Evolutionary conservation across 2,329 filamentous ascomycete genomes (phyloP), one percentile per base, ranked within the genome.

Genomic region (Penicillium sp.): DNA sequence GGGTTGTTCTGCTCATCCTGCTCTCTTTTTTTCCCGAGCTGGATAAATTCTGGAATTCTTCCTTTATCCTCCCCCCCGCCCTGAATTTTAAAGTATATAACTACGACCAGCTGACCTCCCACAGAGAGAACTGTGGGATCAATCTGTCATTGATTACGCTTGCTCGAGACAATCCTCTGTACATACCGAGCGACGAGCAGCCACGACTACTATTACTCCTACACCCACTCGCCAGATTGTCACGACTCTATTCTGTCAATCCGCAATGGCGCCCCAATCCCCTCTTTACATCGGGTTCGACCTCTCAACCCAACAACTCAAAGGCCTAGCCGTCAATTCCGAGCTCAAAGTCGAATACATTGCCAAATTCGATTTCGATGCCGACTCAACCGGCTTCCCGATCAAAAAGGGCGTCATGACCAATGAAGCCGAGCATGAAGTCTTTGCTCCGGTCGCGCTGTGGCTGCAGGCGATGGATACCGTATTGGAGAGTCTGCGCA

Each of bases 301-400:
- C 80, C 88, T 98, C 62, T 97, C 93, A 46, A 98, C 95, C 60
- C 95, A 98, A 78, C 94, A 98, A 76, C 85, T 98, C 60, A 98
- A 99, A 85, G 93, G 92, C 68, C 89, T 98, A 67, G 89, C 95
- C 55, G 90, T 98, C 67, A 87, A 89, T 58, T 92, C 93, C 4
- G 85, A 92, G 68, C 87, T 98, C 65, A 89, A 90, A 70, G 89
- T 95, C 54, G 82, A 91, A 16, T 86, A 92, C 68, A 87, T 96
- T 77, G 92, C 92, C 72, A 97, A 96, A 76, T 93, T 96, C 75
- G 93, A 97, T 78, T 98, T 99, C 72, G 95, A 98, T 77, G 89
- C 85, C 67, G 93, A 98, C 78, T 88, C 92, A 55, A 74, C 79
- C 61, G 86, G 88, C 71, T 93, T 97, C 84, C 85, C 87, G 72